These are phyloP conservation scores for Ogataea trehalophila DNA, from an alignment of 805 yeast genomes.

Conservation along the genomic window DNA sequence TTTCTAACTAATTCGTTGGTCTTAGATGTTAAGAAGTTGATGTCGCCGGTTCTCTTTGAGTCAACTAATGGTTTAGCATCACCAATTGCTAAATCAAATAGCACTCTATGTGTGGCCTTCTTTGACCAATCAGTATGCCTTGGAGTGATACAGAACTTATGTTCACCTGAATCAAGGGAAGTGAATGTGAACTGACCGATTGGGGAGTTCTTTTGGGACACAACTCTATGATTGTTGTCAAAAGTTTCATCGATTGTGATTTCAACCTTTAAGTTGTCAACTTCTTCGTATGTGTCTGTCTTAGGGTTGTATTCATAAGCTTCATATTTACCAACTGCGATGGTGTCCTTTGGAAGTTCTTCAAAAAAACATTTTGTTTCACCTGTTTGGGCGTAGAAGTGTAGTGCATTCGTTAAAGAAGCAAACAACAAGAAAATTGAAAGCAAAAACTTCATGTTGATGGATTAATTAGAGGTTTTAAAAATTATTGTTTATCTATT, in stretches of 20 bases:
- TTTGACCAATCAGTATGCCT: slow-evolving; percentile 41
- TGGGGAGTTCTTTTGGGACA: slow-evolving; percentile 60
- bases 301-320: slow-evolving; percentile 55
- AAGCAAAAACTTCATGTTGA: slow-evolving; percentile 5
- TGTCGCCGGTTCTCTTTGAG: slow-evolving; percentile 57
- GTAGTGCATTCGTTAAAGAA: slow-evolving; percentile 43
- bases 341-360: slow-evolving; percentile 70
- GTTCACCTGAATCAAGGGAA: slow-evolving; percentile 73
- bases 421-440: slow-evolving; percentile 12
- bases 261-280: slow-evolving; percentile 53
- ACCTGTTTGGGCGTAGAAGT: slow-evolving; percentile 74
- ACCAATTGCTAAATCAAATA: slow-evolving; percentile 65
- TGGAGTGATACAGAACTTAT: slow-evolving; percentile 67
- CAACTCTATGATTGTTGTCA: slow-evolving; percentile 73
- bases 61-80: slow-evolving; percentile 59
- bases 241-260: slow-evolving; percentile 75
- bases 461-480: too few species aligned
- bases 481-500: neutral
- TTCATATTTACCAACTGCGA: slow-evolving; percentile 74
- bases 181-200: slow-evolving; percentile 69
- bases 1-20: slow-evolving; percentile 53
- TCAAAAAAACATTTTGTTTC: slow-evolving; percentile 80
- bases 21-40: slow-evolving; percentile 50
- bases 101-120: slow-evolving; percentile 56
- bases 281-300: slow-evolving; percentile 44